Evolutionary conservation across 1,284 basidiomycete species (phyloP), one percentile per base, ranked within the genome.

Genomic region (Sphagnurus paluster): DNA sequence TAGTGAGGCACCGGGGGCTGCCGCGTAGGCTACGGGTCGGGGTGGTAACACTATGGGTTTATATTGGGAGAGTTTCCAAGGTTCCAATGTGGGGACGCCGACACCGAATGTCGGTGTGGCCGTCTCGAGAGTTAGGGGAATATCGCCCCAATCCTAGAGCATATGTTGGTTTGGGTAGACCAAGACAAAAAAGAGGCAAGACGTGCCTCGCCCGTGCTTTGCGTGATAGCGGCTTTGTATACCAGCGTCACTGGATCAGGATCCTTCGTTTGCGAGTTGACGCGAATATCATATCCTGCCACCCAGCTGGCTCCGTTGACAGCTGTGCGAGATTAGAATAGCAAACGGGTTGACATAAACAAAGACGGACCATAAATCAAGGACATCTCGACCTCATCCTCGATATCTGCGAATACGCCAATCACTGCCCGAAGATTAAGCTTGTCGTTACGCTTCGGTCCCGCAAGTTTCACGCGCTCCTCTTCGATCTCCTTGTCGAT

Each of bases 271-370:
- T 62, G 54, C 56, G 64, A 66, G 37, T 70, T 58, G 20, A 69
- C 69, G 6, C 70, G 62, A 10, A 71, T 60, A 44, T 72, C 71
- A 45, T 74, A 73, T 17, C 56, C 53, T 2, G 69, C 62, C 6
- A 45, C 50, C 71, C 72, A 74, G 24, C 47, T 59, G 1, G 69
- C 68, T 8, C 51, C 46, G 4, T 49, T 42, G 0, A 73, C 69
- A 39, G 65, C 71, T 72, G 8, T 10, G 19, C 33, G 17, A 19
- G n/a, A n/a, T 25, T 20, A 16, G 24, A 8, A 3, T 2, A 8
- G 8, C 17, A 14, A 9, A 14, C 23, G 6, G n/a, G n/a, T 35
- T 36, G 26, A 32, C 17, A 21, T 4, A 29, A 9, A 21, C 11
- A 4, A 23, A 34, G 17, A 5, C 39, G 25, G 32, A 68, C 70